Evolutionary conservation across 202 grass and related monocot species (phyloP), one percentile per base, ranked within the genome.

Genomic region (Musa balbisiana): DNA sequence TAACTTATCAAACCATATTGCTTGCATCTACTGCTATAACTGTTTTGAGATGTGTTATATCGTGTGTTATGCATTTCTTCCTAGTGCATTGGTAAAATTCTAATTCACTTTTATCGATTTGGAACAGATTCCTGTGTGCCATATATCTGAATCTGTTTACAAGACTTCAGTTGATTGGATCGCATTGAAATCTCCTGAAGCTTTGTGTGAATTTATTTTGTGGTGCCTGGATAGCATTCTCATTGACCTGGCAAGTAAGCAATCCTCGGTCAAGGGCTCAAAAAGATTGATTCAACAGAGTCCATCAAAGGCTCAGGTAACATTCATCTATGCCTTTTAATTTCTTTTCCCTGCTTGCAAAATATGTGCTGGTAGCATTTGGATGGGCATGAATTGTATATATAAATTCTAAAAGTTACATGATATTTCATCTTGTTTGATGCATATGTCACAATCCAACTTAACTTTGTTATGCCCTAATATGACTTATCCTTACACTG

Each of bases 191-290:
- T 88, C 91, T 69, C 68, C 78, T 19, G 89, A 96, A 53, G 85
- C 87, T 43, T 58, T 99, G 75, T 85, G 82, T 73, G 89, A 96
- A 33, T 99, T 99, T 83, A 70, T 95, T 67, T 71, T 96, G 76
- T 99, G 96, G 96, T 96, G 89, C 73, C 76, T 92, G 78, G 96
- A 99, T 76, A 89, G 75, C 79, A 90, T 99, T 62, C 85, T 99
- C 69, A 82, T 84, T 79, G 91, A 99, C 67, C 79, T 99, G 27
- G 83, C 89, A 65, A 73, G 72, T 78, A 87, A 84, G 76, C 58
- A 83, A 78, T 65, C 79, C 2, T 81, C 79, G 81, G 51, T 85
- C 69, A 99, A 99, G 72, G 83, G 85, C 29, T 80, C 84, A 65
- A 99, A 92, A 80, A 99, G 95, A 84, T 84, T 76, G 51, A 79